A percentile compares a stretch with the other conserved stretches of the same genome.
These are phyloP conservation scores for Kwoniella botswanensis DNA, from an alignment of 768 basidiomycete species.

Conservation along the genomic window DNA sequence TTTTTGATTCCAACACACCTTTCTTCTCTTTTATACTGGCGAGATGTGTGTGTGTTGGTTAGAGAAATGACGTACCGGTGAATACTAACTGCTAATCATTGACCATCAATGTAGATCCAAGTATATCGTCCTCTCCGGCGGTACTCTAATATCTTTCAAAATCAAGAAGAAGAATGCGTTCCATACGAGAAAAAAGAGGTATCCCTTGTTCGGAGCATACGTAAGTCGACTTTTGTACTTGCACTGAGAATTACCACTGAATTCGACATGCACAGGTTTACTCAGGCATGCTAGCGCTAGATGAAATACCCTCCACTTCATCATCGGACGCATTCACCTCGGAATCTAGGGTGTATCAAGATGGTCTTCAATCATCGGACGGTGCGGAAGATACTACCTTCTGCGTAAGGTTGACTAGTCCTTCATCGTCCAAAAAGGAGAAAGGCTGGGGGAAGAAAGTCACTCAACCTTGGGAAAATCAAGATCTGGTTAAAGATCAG, in stretches of 20 bases:
- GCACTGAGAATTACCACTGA: no score
- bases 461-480: constrained; percentile 43
- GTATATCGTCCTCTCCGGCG: constrained; percentile 74
- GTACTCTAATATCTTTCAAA: constrained; percentile 74
- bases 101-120: constrained; percentile 64
- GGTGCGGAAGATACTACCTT: constrained; percentile 86
- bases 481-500: constrained; percentile 19
- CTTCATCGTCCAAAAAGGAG: constrained; percentile 61
- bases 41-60: no score
- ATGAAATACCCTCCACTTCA: constrained; percentile 43
- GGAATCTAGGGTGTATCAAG: constrained; percentile 76
- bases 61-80: no score
- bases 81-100: not conserved
- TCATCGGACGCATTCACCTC: constrained; percentile 40
- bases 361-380: constrained; percentile 86
- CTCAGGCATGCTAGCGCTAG: constrained; percentile 77
- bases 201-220: constrained; percentile 57
- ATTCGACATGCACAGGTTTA: constrained; percentile 68
- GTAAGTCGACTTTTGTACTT: constrained; percentile 53
- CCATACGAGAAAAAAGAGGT: constrained; percentile 63
- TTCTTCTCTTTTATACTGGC: no score
- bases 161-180: constrained; percentile 67
- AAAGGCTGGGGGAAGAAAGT: constrained; percentile 36
- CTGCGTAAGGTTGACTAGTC: constrained; percentile 62
- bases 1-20: not conserved